Base-by-base conservation (phyloP, 257 asterid species). In the Euphrasia confusa region DNA sequence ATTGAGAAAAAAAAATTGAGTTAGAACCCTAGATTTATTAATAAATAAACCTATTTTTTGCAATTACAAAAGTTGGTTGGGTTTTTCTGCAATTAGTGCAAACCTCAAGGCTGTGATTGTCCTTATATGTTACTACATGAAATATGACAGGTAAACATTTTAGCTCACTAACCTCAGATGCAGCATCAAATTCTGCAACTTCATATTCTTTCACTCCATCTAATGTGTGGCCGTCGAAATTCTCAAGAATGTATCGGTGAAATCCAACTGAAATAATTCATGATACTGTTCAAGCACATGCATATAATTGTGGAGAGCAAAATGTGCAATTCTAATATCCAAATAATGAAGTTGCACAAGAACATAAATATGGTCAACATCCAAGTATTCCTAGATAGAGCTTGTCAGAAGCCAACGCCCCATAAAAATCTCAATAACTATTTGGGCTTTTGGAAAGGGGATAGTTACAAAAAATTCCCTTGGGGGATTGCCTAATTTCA, bases 231-330 rank as follows among this genome's bases (percentile, higher is more conserved):
- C 82, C 85, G 5, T 63, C 78, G 76, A 90, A 84, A 72, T 81
- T 80, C 74, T 84, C 85, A 56, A 88, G 79, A 65, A 74, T 64
- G 54, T 78, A 86, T 24, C 87, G 92, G 69, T 91, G 98, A 70
- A 66, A 78, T 65, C 98, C 96, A 77, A 80, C 98, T 91, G 81
- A 71, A 68, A 27, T 54, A 48, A 68, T 14, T 7, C 61, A 69
- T 55, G 59, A 40, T 27, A 61, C 17, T 24, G 27, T 58, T 67
- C 63, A 65, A 54, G 35, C 17, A 52, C 57, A 39, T 63, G 66
- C 18, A 65, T 59, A 35, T 53, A 12, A 15, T 28, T 28, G 50
- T 53, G 10, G 37, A 7, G 35, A 12, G 35, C 39, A 30, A 14
- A 2, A 11, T 4, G 33, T 21, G 9, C 49, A 50, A 35, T 33